A percentile compares a stretch with the other conserved stretches of the same genome.
phyloP scores from a whole-genome alignment of 805 yeast genomes.

The Hanseniaspora meyeri region DNA sequence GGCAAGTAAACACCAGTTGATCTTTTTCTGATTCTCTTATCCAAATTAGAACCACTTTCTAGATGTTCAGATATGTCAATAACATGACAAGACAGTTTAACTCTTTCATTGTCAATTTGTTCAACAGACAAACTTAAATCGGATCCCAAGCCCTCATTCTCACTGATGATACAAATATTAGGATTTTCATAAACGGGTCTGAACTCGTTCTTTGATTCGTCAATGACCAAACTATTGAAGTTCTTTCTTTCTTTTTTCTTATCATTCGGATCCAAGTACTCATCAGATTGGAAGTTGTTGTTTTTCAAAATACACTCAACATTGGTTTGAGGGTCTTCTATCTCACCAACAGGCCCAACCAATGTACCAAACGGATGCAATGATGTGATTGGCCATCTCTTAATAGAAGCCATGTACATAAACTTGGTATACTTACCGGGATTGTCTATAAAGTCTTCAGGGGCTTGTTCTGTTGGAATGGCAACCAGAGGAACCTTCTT shows the following conservation, averaged over 20 bases:
- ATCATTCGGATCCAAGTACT: conserved; percentile 43
- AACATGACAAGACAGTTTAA: conserved; percentile 77
- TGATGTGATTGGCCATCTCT: conserved; percentile 98
- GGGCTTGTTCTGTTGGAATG: conserved; percentile 97
- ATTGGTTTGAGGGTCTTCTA: conserved; percentile 66
- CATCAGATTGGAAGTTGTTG: conserved; percentile 70
- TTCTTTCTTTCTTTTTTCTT: conserved; percentile 22
- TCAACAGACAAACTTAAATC: conserved; percentile 81
- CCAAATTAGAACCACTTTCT: conserved; percentile 62
- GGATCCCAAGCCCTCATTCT: conserved; percentile 38
- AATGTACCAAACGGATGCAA: conserved; percentile 95
- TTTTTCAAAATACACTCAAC: conserved; percentile 82
- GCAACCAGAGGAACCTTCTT: conserved; percentile 96
- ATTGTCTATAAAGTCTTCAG: conserved; percentile 85
- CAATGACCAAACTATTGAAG: conserved; percentile 17
- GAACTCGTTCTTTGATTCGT: conserved; percentile 20
- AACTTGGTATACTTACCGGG: conserved; percentile 72
- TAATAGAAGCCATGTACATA: conserved; percentile 85
- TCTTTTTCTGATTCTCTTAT: conserved; percentile 80
- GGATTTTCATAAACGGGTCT: conserved; percentile 49
- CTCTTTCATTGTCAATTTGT: conserved; percentile 31
- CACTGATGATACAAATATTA: conserved; percentile 52
- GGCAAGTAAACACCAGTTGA: conserved; percentile 81
- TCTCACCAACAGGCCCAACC: conserved; percentile 71
- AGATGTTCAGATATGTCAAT: conserved; percentile 66